These are phyloP conservation scores for Scenedesmus sp. DNA, from an alignment of 163 green algal genomes.

Conservation along the genomic window DNA sequence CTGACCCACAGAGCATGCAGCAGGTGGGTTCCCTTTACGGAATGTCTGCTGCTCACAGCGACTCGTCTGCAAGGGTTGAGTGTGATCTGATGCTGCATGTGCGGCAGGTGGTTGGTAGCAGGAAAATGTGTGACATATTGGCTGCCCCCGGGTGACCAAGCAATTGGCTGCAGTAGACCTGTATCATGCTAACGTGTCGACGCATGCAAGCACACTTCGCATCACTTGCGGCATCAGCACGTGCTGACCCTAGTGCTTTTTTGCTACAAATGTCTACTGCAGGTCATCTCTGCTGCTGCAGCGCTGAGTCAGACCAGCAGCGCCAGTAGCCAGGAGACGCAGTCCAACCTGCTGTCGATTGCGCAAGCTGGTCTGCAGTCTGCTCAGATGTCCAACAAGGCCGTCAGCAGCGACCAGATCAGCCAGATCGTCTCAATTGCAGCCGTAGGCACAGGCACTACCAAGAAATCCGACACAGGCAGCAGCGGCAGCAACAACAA, in stretches of 20 bases:
- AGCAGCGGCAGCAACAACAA: not conserved
- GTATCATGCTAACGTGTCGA: no score
- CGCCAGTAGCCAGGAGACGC: conserved; percentile 1
- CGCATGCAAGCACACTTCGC: no score
- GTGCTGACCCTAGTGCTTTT: no score
- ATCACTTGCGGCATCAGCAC: no score
- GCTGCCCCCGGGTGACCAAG: no score
- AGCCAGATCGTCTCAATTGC: not conserved
- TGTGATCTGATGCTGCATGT: no score
- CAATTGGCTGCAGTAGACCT: no score
- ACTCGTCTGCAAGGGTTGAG: no score
- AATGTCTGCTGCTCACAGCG: no score
- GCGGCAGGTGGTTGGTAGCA: no score
- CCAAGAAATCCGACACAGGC: not conserved
- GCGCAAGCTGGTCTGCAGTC: not conserved
- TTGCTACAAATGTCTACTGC: not conserved
- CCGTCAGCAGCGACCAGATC: not conserved
- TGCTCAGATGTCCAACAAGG: conserved; percentile 8
- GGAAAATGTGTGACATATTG: no score
- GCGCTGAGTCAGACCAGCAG: not conserved
- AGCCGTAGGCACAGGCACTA: not conserved
- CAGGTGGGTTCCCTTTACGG: not conserved
- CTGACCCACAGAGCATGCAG: conserved; percentile 21
- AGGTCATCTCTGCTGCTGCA: conserved; percentile 18
- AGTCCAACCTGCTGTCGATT: conserved; percentile 16